A percentile compares a stretch with the other conserved stretches of the same genome.
phyloP scores from a whole-genome alignment of 2,329 filamentous ascomycete species.

The Aspergillus sp. region DNA sequence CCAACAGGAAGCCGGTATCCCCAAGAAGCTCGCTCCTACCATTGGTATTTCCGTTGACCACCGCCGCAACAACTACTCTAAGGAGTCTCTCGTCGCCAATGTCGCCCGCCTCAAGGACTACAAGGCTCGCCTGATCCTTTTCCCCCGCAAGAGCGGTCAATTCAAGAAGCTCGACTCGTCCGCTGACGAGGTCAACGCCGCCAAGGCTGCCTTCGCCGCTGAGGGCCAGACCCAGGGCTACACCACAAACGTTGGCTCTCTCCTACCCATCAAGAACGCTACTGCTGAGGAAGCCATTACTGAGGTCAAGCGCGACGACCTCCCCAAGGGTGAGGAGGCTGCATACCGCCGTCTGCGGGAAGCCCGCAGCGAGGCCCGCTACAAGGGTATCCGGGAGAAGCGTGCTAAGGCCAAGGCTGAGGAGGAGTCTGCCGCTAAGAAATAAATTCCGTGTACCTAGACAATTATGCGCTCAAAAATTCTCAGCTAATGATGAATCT shows the following conservation, averaged over 20 bases:
- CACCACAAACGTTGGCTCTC: conserved; percentile 53
- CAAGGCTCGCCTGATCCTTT: conserved; percentile 93
- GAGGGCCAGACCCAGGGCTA: conserved; percentile 53
- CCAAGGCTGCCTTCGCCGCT: conserved; percentile 55
- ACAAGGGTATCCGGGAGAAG: conserved; percentile 87
- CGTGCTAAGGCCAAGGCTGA: conserved; percentile 79
- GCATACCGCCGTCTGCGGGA: conserved; percentile 85
- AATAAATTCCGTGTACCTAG: conserved; percentile 41
- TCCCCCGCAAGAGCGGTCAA: conserved; percentile 92
- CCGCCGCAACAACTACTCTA: conserved; percentile 94
- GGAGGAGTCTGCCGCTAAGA: conserved; percentile 58
- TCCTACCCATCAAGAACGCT: conserved; percentile 72
- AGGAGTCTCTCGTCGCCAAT: conserved; percentile 92
- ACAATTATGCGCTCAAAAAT: conserved; percentile 16
- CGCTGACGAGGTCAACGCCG: conserved; percentile 76
- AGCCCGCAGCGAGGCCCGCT: conserved; percentile 78
- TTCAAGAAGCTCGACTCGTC: conserved; percentile 88
- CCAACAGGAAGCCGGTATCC: conserved; percentile 83
- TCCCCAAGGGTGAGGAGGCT: conserved; percentile 77
- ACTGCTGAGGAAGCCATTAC: conserved; percentile 58
- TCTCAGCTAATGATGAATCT: conserved; percentile 39
- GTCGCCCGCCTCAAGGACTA: conserved; percentile 98
- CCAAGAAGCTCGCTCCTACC: conserved; percentile 89
- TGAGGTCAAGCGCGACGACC: conserved; percentile 78
- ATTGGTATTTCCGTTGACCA: conserved; percentile 96